Conservation (phyloP, 2,329 filamentous ascomycete genomes). For the Leptographium galeiforme region DNA sequence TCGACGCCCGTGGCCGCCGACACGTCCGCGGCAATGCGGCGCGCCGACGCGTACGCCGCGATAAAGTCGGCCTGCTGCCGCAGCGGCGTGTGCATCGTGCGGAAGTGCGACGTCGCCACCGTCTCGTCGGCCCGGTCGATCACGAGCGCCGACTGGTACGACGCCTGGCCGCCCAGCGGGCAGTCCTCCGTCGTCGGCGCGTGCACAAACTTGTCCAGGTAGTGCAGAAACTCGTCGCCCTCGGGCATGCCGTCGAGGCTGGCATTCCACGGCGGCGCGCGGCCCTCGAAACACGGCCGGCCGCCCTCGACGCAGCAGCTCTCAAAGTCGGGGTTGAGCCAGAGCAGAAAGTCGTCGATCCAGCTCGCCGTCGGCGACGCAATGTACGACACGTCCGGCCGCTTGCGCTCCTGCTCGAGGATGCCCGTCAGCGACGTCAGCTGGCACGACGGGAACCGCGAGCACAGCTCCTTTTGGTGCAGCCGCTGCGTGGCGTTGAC, state of each 20-base stretch:
- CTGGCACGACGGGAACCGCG: slow-evolving; percentile 80
- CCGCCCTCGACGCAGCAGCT: slow-evolving; percentile 58
- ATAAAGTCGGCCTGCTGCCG: slow-evolving; percentile 89
- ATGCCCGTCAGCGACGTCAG: slow-evolving; percentile 75
- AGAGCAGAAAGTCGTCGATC: slow-evolving; percentile 93
- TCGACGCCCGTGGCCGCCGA: slow-evolving; percentile 58
- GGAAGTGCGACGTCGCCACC: slow-evolving; percentile 78
- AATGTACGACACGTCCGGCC: slow-evolving; percentile 77
- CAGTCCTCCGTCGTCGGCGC: slow-evolving; percentile 73
- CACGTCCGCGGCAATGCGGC: slow-evolving; percentile 72
- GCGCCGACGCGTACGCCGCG: slow-evolving; percentile 73
- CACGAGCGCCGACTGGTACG: slow-evolving; percentile 75
- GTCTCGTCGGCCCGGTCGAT: slow-evolving; percentile 54
- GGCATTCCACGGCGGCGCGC: slow-evolving; percentile 76
- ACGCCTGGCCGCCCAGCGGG: slow-evolving; percentile 74
- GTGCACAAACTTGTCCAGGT: slow-evolving; percentile 69
- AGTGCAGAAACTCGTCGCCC: slow-evolving; percentile 77
- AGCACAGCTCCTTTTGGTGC: slow-evolving; percentile 78
- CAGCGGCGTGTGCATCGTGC: slow-evolving; percentile 76
- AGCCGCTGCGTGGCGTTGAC: slow-evolving; percentile 63
- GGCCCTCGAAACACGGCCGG: slow-evolving; percentile 63
- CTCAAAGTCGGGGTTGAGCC: slow-evolving; percentile 81
- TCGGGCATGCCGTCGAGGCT: slow-evolving; percentile 86
- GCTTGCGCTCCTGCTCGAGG: slow-evolving; percentile 86
- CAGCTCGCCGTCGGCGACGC: slow-evolving; percentile 81